Evolutionary conservation across 73 alveolate species (phyloP), one percentile per base, ranked within the genome.

Genomic region (Paramecium tetraurelia): DNA sequence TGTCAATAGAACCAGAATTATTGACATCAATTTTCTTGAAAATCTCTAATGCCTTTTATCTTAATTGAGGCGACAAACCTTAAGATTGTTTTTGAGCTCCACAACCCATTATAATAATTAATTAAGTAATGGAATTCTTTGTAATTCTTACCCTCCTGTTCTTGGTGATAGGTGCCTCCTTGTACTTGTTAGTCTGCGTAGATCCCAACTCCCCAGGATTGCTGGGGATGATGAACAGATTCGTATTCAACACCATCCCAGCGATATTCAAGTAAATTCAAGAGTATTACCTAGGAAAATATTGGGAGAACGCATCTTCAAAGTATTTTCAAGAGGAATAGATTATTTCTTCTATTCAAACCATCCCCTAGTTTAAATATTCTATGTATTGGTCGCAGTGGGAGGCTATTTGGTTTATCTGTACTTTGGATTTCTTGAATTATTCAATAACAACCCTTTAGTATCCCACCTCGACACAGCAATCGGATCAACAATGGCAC

Each of bases 141-240:
- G 69, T n/a, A 22, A 41, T 75, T 16, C 14, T 38, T 35, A 41
- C 58, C n/a, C 8, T 80, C 20, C n/a, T 80, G 20, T 70, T 71
- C 31, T 71, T 89, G 22, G 24, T 89, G 27, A 7, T 70, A 29
- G 94, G 94, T 9, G 83, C 94, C 43, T 71, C 70, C 12, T 7
- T 89, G 33, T 89, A 89, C 68, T 71, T 89, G 20, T 46, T 89
- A 44, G 75, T 89, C 27, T 89, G 94, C 46, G 94, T 83, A 0
- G 94, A 89, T 89, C 94, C 94, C 4, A 89, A 89, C 41, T 69
- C 94, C 2, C 48, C 71, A 58, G 94, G 94, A 9, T 36, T 89
- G 11, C 22, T 89, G 27, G 94, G 94, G 16, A 71, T 21, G 16
- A n/a, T 83, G 33, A 77, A 89, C 72, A 69, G 94, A 89, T 89